Percentiles rank a stretch among this genome's conserved stretches.
Conservation (phyloP, 2,329 filamentous ascomycete species). For the Ophiostoma australiae region DNA sequence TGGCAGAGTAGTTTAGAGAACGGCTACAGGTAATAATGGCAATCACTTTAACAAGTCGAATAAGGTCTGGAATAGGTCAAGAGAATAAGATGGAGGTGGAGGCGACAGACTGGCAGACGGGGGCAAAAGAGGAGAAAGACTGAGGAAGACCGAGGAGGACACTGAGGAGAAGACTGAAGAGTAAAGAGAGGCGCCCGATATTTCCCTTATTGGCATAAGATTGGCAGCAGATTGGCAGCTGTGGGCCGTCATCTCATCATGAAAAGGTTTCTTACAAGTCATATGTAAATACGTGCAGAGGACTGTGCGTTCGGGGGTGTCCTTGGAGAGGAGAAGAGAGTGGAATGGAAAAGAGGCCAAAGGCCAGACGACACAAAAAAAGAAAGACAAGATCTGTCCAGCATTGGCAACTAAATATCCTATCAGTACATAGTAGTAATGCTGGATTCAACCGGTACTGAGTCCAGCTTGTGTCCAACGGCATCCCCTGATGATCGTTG, state of each 20-base stretch:
- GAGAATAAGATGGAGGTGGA: not conserved
- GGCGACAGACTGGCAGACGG: not conserved
- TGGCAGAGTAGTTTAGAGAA: slow-evolving; percentile 1
- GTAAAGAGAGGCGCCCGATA: slow-evolving; percentile 1
- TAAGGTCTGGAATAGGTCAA: not conserved
- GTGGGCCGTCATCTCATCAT: slow-evolving; percentile 5
- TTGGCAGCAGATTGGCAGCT: not conserved
- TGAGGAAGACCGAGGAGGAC: not conserved
- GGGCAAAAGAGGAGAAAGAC: not conserved
- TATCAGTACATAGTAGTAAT: too few species aligned
- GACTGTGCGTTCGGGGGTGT: not conserved
- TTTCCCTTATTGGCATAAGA: not conserved
- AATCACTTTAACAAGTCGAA: slow-evolving; percentile 10
- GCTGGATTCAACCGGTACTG: not conserved
- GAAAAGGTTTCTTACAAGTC: not conserved
- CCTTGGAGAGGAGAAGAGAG: not conserved
- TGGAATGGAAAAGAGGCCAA: not conserved
- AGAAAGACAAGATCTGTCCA: not conserved
- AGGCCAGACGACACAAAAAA: not conserved
- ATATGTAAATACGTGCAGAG: not conserved
- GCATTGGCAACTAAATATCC: not conserved
- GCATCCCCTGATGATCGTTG: not conserved
- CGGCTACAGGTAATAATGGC: not conserved
- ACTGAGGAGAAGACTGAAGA: not conserved
- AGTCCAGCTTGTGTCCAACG: not conserved